phyloP scores from a whole-genome alignment of 495 filamentous ascomycete species.

The Glarea lozoyensis region DNA sequence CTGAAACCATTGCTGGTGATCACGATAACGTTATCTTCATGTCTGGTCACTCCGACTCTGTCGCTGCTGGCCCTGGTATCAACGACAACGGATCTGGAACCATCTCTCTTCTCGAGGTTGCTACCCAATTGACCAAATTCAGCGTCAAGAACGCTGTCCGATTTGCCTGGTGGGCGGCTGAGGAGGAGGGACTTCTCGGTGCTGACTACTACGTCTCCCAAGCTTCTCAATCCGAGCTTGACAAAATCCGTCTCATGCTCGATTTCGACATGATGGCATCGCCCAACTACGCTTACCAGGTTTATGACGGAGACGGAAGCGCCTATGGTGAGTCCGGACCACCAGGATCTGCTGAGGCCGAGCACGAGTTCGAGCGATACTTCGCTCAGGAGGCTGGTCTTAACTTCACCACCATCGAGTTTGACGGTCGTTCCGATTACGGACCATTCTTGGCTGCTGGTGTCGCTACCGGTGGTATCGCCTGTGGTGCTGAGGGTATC shows the following conservation, averaged over 20 bases:
- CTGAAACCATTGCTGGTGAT: slow-evolving; percentile 55
- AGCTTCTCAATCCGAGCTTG: slow-evolving; percentile 37
- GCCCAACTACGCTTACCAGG: slow-evolving; percentile 60
- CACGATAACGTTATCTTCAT: slow-evolving; percentile 54
- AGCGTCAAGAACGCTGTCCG: slow-evolving; percentile 58
- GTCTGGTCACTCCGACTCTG: slow-evolving; percentile 63
- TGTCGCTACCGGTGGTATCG: slow-evolving; percentile 56
- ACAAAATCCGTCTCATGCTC: slow-evolving; percentile 56
- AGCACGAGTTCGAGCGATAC: slow-evolving; percentile 55
- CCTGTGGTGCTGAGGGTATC: slow-evolving; percentile 58
- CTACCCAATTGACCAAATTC: slow-evolving; percentile 48
- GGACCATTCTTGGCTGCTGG: slow-evolving; percentile 55
- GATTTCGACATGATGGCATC: slow-evolving; percentile 76
- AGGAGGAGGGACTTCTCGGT: slow-evolving; percentile 59
- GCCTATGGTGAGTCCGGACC: slow-evolving; percentile 54
- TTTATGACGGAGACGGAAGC: slow-evolving; percentile 64
- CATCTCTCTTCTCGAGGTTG: slow-evolving; percentile 55
- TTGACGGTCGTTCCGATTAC: slow-evolving; percentile 62
- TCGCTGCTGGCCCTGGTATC: slow-evolving; percentile 51
- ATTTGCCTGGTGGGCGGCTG: slow-evolving; percentile 62
- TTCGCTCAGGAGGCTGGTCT: slow-evolving; percentile 32
- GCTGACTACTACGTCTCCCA: slow-evolving; percentile 48
- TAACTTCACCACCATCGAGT: slow-evolving; percentile 40
- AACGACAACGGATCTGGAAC: slow-evolving; percentile 63
- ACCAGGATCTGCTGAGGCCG: slow-evolving; percentile 51